phyloP scores from a whole-genome alignment of 108 stramenopile species.

The Seminavis robusta region DNA sequence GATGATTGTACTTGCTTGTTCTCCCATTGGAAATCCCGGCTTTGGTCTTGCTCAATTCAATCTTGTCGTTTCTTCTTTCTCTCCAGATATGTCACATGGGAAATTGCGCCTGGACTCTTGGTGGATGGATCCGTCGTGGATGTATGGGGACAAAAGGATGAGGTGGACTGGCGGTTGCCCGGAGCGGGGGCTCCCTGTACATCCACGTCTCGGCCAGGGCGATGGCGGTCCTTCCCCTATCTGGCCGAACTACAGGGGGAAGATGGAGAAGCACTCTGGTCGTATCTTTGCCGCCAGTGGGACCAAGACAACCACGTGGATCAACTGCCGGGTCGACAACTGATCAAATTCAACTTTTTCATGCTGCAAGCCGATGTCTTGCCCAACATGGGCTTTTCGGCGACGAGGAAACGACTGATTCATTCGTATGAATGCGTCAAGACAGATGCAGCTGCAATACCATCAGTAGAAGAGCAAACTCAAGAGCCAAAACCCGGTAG shows the following conservation, averaged over 20 bases:
- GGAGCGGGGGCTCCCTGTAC: slow-evolving; percentile 82
- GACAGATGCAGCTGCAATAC: no score
- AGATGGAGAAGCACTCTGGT: slow-evolving; percentile 73
- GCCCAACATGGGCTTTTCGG: slow-evolving; percentile 82
- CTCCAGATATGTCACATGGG: slow-evolving; percentile 77
- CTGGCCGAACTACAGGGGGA: slow-evolving; percentile 73
- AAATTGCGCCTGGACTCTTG: slow-evolving; percentile 78
- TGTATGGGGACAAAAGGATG: slow-evolving; percentile 64
- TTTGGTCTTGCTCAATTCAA: neutral
- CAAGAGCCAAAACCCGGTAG: neutral
- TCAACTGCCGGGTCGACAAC: slow-evolving; percentile 37
- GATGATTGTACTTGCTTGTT: no score
- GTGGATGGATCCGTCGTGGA: slow-evolving; percentile 80
- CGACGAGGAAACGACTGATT: slow-evolving; percentile 76
- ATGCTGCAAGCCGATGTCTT: slow-evolving; percentile 86
- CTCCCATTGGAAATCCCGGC: no score
- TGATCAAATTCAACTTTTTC: slow-evolving; percentile 76
- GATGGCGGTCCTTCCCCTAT: slow-evolving; percentile 86
- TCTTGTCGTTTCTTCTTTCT: no score
- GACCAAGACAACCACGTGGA: slow-evolving; percentile 54
- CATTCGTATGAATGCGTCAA: slow-evolving; percentile 63
- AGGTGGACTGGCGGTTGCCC: slow-evolving; percentile 74
- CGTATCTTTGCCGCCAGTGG: slow-evolving; percentile 82
- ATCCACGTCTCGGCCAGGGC: slow-evolving; percentile 70
- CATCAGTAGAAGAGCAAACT: neutral